Base-by-base conservation (phyloP, 176 grass and related monocot genomes). In the Aegilops bicornis region DNA sequence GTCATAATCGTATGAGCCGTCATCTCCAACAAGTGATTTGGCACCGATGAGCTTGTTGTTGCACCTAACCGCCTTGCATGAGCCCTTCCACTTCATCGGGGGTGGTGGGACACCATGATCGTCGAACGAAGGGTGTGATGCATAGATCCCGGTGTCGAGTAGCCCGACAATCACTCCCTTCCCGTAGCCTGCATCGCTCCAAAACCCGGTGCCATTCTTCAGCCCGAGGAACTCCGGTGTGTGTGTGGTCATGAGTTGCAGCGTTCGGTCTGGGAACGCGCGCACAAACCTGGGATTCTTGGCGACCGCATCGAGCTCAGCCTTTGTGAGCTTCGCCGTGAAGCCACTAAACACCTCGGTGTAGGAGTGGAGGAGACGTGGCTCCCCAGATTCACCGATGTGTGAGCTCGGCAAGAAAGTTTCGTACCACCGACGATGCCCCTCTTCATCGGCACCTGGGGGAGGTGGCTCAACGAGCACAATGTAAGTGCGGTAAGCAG, bases 21-120 rank as follows among this genome's bases (percentile, higher is more conserved):
- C 23, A 25, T 24, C n/a, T 25, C 81, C 75, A 1, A 25, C 24
- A 5, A 80, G 3, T 13, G 87, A 85, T 30, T 45, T 79, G 74
- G 67, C 87, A 66, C 87, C 81, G 15, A 88, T 43, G 64, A 88
- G 64, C 73, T 83, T 88, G 6, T 87, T 92, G 71, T 94, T 94
- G 71, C 89, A 92, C 20, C 63, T 36, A 12, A 39, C 63, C 0
- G 42, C 29, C 40, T 27, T 8, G 75, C 87, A 88, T 16, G 81
- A 54, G 75, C 81, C 66, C 75, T 84, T 89, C 87, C 87, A 84
- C 75, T 22, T 79, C 17, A 40, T 1, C 10, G 81, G 75, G 2
- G 75, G 75, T 11, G 66, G 56, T 5, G 30, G 16, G 11, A 89
- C 29, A n/a, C 56, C 87, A 24, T 54, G 29, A 47, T 89, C 75